Conservation (phyloP, 2,329 filamentous ascomycete genomes). For the Colletotrichum scovillei region DNA sequence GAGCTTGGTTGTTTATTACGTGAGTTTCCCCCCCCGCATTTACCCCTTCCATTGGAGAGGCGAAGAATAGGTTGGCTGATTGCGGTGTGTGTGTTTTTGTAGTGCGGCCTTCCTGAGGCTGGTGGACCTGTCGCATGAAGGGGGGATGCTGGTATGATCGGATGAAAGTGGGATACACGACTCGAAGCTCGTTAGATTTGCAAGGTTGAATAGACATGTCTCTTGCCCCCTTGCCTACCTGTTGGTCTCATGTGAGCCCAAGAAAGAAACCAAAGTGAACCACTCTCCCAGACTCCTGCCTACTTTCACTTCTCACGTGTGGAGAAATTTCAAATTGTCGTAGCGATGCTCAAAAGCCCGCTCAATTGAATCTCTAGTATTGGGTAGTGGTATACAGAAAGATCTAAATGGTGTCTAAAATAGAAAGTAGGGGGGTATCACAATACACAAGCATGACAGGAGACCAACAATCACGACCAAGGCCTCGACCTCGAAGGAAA, state of each 20-base stretch:
- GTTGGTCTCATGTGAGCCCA: too few species aligned
- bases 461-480: background rate
- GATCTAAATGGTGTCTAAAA: background rate
- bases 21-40: background rate
- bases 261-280: too few species aligned
- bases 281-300: too few species aligned
- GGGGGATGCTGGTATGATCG: background rate
- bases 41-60: too few species aligned
- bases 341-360: background rate
- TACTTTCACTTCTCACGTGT: background rate
- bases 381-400: background rate
- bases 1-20: conserved; percentile 15
- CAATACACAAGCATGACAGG: background rate
- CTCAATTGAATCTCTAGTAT: too few species aligned
- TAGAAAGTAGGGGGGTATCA: conserved; percentile 1
- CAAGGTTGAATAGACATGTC: background rate
- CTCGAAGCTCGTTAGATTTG: background rate
- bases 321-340: too few species aligned
- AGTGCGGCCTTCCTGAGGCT: background rate
- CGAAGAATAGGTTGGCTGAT: background rate
- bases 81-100: background rate
- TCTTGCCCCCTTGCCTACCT: too few species aligned
- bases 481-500: background rate
- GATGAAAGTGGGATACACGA: background rate
- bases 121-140: background rate